A percentile compares a stretch with the other conserved stretches of the same genome.
Evolutionary conservation across 306 rosid genomes (phyloP).

Genomic region (Malus asiatica): DNA sequence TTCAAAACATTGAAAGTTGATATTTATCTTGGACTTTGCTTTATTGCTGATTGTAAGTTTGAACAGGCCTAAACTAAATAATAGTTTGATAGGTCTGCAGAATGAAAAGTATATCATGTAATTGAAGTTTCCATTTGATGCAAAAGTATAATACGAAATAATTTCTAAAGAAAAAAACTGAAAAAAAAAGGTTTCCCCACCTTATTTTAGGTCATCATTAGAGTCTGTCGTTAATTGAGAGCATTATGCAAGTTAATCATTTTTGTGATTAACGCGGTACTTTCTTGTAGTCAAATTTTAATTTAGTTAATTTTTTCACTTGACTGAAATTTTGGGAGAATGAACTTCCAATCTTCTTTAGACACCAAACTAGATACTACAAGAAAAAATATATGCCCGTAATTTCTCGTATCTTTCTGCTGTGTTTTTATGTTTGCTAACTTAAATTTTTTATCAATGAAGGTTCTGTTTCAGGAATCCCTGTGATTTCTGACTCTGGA

Average conservation of each 20-base stretch:
- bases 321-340: not conserved
- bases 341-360: not conserved
- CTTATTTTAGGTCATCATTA: not conserved
- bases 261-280: not conserved
- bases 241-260: not conserved
- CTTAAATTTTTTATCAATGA: slow-evolving; percentile 43
- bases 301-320: not conserved
- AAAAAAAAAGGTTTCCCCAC: not conserved
- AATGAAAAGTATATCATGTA: not conserved
- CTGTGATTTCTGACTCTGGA: slow-evolving; percentile 64
- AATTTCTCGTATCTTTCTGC: not conserved
- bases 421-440: slow-evolving; percentile 13
- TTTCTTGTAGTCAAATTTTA: not conserved
- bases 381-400: not conserved
- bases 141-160: not conserved
- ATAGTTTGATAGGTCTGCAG: not conserved
- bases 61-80: not conserved
- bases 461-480: slow-evolving; percentile 59
- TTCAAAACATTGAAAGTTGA: not conserved
- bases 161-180: no score
- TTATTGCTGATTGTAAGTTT: not conserved
- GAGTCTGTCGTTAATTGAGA: not conserved
- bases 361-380: not conserved
- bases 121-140: not conserved
- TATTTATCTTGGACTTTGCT: not conserved